Base-by-base conservation (phyloP, 2,329 filamentous ascomycete genomes). In the Colletotrichum brevisporum region DNA sequence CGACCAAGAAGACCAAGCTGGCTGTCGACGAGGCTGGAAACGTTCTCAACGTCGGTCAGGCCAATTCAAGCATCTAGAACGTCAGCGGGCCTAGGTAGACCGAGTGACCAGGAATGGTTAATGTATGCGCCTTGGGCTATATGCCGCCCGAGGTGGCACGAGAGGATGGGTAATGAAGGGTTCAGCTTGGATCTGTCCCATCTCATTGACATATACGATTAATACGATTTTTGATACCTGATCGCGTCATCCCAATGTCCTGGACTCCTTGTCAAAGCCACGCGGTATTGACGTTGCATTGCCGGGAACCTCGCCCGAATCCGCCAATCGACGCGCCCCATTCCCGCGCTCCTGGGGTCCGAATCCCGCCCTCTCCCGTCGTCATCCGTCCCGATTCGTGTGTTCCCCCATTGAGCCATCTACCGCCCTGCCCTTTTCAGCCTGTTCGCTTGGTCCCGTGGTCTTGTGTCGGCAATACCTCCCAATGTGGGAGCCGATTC, bases 1-100 rank as follows among this genome's bases (percentile, higher is more conserved):
- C 75, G 47, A 74, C 73, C 1, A 75, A 73, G 69, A 75, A 73
- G 62, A 73, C 72, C 1, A 76, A 72, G 45, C 70, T 76, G 6
- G 63, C 73, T 15, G 72, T 75, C 10, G 69, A 74, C 24, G 67
- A 70, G n/a, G 67, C 52, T 1, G 73, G 73, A 15, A 72, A 74
- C 12, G 72, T 71, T 2, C 1, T 71, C 16, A 56, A 56, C 16
- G 62, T 69, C 15, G 62, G 51, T 43, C 43, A 39, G 55, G 55
- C 66, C 5, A 51, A 41, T 1, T 39, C 41, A 18, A 48, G 53
- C 10, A 57, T 68, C 18, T 36, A 45, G n/a, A 12, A 6, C 8
- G 5, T 4, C 39, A 2, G 16, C 6, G 5, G 15, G 41, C 41
- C 15, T 31, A 6, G 6, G 16, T 50, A 6, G 47, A 50, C 24